Evolutionary conservation across 345 rosid genomes (phyloP), one percentile per base, ranked within the genome.

Genomic region (Citrus glauca): DNA sequence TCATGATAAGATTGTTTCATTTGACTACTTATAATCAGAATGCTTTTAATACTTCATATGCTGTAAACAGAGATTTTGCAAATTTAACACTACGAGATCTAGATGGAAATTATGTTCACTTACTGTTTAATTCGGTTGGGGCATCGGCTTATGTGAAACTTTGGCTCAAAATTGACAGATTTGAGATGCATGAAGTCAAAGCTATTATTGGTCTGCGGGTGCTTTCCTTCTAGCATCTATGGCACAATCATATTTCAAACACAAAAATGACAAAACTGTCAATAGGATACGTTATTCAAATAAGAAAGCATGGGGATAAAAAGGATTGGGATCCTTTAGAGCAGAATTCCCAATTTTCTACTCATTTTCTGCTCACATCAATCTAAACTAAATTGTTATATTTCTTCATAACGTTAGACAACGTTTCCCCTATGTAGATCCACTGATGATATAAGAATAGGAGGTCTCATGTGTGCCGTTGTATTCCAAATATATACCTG

Each of bases 161-260:
- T 86, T 0, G 82, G 83, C 62, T 81, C 79, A 13, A 83, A 85
- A 79, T 80, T 83, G 55, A 74, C 78, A 25, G 79, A 77, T 55
- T 70, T 76, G 14, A 19, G 59, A 79, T 80, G 77, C 35, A 66
- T 66, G 48, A 20, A 60, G 57, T 77, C 85, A 24, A 55, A 71
- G 50, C 73, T 80, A 61, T 42, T 71, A 75, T 65, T 37, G 24
- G 48, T 62, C n/a, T 24, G 73, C 9, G 4, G 69, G 4, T 76
- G 55, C 40, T 33, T 84, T 77, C 91, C 90, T 84, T 90, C 89
- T 14, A 88, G 71, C 93, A 90, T 90, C 93, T 88, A 81, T 19
- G 24, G 19, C 38, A 20, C 62, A 65, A n/a, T 61, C 28, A 56
- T 8, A 59, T 63, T 55, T 72, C 38, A 59, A 28, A 57, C 9